A percentile compares a stretch with the other conserved stretches of the same genome.
Conservation (phyloP, 768 basidiomycete species). For the Pleurotus eryngii region DNA sequence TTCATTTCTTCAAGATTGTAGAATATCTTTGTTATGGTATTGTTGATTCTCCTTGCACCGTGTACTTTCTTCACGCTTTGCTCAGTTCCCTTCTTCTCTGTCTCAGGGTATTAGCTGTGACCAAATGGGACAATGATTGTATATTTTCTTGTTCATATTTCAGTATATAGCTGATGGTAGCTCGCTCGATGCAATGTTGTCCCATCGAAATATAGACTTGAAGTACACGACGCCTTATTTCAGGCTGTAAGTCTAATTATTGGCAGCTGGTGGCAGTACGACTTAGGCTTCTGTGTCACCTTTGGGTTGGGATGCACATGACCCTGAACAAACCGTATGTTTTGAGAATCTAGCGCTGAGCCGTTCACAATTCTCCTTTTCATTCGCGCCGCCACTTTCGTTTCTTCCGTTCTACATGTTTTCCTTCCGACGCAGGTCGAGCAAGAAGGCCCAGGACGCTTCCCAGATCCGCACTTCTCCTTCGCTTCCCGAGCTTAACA, state of each 20-base stretch:
- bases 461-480: constrained; percentile 67
- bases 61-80: background rate
- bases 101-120: constrained; percentile 7
- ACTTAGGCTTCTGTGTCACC: background rate
- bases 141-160: constrained; percentile 19
- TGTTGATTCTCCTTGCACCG: background rate
- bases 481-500: constrained; percentile 73
- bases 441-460: constrained; percentile 44
- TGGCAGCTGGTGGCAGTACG: constrained; percentile 6
- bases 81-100: background rate
- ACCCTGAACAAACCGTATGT: background rate
- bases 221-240: background rate
- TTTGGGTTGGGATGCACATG: background rate
- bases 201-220: background rate
- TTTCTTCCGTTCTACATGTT: constrained; percentile 48
- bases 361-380: constrained; percentile 18
- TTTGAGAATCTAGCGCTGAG: constrained; percentile 11
- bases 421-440: constrained; percentile 68
- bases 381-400: constrained; percentile 13
- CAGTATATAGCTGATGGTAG: constrained; percentile 13
- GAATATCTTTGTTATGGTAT: constrained; percentile 23
- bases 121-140: constrained; percentile 20
- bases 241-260: constrained; percentile 4
- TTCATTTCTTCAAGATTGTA: constrained; percentile 24
- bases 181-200: constrained; percentile 5